Base-by-base conservation (phyloP, 2,329 filamentous ascomycete genomes). In the Aureobasidium namibiae region DNA sequence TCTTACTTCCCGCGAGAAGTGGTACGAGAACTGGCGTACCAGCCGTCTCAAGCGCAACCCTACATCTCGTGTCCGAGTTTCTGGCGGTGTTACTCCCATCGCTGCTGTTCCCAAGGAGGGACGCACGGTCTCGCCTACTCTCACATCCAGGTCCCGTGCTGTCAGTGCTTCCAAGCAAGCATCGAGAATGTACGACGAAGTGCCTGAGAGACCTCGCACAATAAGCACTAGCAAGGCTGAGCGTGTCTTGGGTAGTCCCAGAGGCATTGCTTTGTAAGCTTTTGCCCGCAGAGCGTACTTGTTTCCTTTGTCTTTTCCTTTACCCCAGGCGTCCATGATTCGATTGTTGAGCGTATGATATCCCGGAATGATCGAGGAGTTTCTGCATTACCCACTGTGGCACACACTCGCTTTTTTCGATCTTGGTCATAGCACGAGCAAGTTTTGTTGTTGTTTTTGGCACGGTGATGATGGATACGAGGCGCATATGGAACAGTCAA, bases 11-110 rank as follows among this genome's bases (percentile, higher is more conserved):
- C 84, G 90, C 59, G 91, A 95, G 69, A 83, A 91, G 67, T 96
- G 91, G 90, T 97, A 97, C 67, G 92, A 97, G 74, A 86, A 89
- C 67, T 97, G 92, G 94, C 85, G 94, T 74, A 96, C 83, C 10
- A 75, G 71, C 45, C 72, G 78, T 34, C 68, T 82, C 61, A 74
- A 73, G 54, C 67, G 69, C 26, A 58, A 69, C 4, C 68, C 69
- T 3, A 65, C 64, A 7, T 44, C 57, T 26, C 61, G 63, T 44
- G 64, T 67, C 60, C 61, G 68, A 38, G 61, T 69, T 38, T 64
- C 64, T 45, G 70, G 70, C 18, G 70, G 70, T 16, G 68, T 72
- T n/a, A 72, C 70, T 39, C 70, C 70, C 16, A 64, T 69, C 3
- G 64, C 63, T n/a, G 61, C 64, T 53, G 68, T 71, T 10, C 68